Percentiles rank a stretch among this genome's conserved stretches.
phyloP scores from a whole-genome alignment of 495 filamentous ascomycete genomes.

The Sphaerosporella brunnea region DNA sequence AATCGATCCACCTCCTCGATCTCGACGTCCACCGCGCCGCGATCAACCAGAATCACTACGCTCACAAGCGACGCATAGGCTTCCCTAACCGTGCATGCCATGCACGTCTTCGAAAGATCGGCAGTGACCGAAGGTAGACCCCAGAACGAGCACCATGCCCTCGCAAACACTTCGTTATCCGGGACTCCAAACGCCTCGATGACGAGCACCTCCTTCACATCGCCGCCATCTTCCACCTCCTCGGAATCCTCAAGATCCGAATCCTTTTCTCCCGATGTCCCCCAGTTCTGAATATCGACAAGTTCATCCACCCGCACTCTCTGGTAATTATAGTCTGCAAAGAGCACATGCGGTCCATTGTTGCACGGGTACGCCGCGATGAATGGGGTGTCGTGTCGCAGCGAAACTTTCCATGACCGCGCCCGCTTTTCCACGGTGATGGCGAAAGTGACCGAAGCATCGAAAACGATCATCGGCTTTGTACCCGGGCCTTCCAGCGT shows the following conservation, averaged over 20 bases:
- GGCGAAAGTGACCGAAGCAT: conserved; percentile 49
- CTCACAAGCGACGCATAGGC: conserved; percentile 52
- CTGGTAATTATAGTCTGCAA: conserved; percentile 45
- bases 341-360: conserved; percentile 51
- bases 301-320: conserved; percentile 40
- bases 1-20: conserved; percentile 27
- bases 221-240: conserved; percentile 12
- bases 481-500: conserved; percentile 25
- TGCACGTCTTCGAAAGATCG: conserved; percentile 48
- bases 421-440: conserved; percentile 35
- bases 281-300: conserved; percentile 45
- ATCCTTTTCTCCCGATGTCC: conserved; percentile 23
- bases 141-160: conserved; percentile 57
- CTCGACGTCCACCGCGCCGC: conserved; percentile 29
- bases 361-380: conserved; percentile 47
- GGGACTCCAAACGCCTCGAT: conserved; percentile 50
- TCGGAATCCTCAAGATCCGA: conserved; percentile 11
- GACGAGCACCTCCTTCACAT: conserved; percentile 44
- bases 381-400: conserved; percentile 48
- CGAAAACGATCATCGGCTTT: conserved; percentile 31
- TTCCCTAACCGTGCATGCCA: conserved; percentile 52
- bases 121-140: conserved; percentile 49
- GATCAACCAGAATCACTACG: conserved; percentile 48
- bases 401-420: conserved; percentile 41
- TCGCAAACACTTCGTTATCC: conserved; percentile 56